A percentile compares a stretch with the other conserved stretches of the same genome.
Evolutionary conservation across 2,329 filamentous ascomycete species (phyloP).

Genomic region (Ceratocystis cacaofunesta): DNA sequence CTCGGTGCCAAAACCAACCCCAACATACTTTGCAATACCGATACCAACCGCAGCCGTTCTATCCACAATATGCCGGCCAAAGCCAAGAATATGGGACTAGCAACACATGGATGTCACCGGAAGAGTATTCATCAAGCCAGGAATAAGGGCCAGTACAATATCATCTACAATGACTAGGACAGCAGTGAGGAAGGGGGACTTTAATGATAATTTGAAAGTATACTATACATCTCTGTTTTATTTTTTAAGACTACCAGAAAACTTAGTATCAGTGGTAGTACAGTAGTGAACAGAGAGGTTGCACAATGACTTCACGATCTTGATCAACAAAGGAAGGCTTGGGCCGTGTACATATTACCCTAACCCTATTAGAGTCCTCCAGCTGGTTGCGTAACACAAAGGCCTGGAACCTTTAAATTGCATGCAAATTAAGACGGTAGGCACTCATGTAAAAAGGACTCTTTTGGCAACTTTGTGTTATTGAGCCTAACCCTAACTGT

Average conservation of each 20-base stretch:
- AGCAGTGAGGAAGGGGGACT: not conserved
- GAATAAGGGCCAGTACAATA: not conserved
- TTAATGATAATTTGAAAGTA: not conserved
- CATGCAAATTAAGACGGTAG: no score
- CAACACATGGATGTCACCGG: not conserved
- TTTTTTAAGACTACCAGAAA: no score
- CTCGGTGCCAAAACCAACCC: not conserved
- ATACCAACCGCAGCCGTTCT: not conserved
- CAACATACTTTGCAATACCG: not conserved
- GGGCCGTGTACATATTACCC: not conserved
- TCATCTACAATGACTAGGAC: not conserved
- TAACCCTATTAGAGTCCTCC: not conserved
- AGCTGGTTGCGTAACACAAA: no score
- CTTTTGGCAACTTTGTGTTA: no score
- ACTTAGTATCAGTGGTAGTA: no score
- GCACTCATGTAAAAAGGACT: no score
- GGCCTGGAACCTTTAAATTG: no score
- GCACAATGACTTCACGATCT: no score
- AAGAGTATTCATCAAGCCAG: not conserved
- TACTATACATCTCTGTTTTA: no score
- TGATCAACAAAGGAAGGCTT: no score
- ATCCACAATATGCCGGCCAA: not conserved
- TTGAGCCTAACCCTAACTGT: no score
- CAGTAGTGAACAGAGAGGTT: no score
- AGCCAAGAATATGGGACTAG: not conserved